Percentiles rank a stretch among this genome's conserved stretches.
phyloP scores from a whole-genome alignment of 2,329 filamentous ascomycete genomes.

The Cercospora sp. region DNA sequence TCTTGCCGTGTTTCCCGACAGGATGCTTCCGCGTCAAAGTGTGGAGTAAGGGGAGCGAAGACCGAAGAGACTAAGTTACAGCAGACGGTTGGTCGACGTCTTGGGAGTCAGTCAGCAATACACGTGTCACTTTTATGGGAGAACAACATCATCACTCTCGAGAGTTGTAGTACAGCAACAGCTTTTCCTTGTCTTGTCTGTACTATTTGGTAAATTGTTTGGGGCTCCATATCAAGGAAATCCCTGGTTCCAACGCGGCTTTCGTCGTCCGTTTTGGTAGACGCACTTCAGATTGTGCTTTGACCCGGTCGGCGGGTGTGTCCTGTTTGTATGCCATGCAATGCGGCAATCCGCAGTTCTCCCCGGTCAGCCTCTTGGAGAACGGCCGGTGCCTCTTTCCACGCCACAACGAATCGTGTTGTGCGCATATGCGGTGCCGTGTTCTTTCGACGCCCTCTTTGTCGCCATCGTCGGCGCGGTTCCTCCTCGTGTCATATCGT shows the following conservation, averaged over 20 bases:
- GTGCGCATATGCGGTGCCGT: not conserved
- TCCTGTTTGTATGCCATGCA: not conserved
- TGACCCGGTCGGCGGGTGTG: not conserved
- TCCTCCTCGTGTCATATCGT: constrained; percentile 6
- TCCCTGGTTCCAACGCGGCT: not conserved
- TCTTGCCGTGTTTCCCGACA: not conserved
- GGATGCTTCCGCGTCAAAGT: not conserved
- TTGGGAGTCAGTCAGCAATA: not conserved
- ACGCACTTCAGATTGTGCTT: not conserved
- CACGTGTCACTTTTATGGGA: not conserved
- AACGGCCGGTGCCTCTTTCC: not conserved
- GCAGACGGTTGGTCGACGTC: not conserved
- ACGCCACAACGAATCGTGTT: not conserved
- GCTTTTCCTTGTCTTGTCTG: not conserved
- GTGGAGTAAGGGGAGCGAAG: not conserved
- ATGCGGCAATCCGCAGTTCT: not conserved
- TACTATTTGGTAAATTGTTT: not conserved
- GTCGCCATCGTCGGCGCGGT: not conserved
- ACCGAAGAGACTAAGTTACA: not conserved
- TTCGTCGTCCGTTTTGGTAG: not conserved
- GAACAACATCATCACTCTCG: not conserved
- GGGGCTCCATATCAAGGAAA: not conserved
- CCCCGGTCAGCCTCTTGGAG: not conserved
- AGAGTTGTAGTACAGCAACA: not conserved
- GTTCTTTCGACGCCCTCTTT: not conserved